Base-by-base conservation (phyloP, 2,329 filamentous ascomycete species). In the Aspergillus ochraceus region DNA sequence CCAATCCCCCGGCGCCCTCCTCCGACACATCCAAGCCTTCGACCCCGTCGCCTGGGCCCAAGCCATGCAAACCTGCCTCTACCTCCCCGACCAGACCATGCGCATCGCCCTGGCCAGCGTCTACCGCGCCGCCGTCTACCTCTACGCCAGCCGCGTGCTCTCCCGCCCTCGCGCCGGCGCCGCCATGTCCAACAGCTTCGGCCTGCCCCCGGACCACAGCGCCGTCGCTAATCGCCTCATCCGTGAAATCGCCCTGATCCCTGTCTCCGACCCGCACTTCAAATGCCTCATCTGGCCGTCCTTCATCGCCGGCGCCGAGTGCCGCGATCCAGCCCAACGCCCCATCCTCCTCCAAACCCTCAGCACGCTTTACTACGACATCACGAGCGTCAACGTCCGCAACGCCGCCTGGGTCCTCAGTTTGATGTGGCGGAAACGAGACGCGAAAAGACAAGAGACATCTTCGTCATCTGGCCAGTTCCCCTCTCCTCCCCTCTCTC, bases 61-160 rank as follows among this genome's bases (percentile, higher is more conserved):
- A 54, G 69, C 73, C 50, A 74, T 77, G 66, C 74, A 77, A 63
- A 62, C 67, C n/a, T 73, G 67, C 57, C 65, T 69, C 42, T 84
- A 81, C 70, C 80, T 84, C 26, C 68, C 76, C 1, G 76, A 80
- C 17, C 71, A 84, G 12, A 75, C 79, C 52, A 72, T 76, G 62
- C 80, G 79, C 54, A 79, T 85, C 54, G 75, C 76, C 55, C 79
- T 84, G 1, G 83, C 76, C 29, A 70, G 68, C 51, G 66, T 73
- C 55, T 77, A 76, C 64, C 73, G 77, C 63, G 69, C 72, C 24
- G 70, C 74, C 47, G 74, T 78, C 51, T 76, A 77, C 59, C 72
- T 78, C 30, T 78, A 78, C 58, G 72, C 75, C 12, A 74, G 72
- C 51, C 70, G 75, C 9, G 74, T 77, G 2, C 71, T 77, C 54